A percentile compares a stretch with the other conserved stretches of the same genome.
Conservation (phyloP, 78 protist genomes). For the Speleostelium caveatum region DNA sequence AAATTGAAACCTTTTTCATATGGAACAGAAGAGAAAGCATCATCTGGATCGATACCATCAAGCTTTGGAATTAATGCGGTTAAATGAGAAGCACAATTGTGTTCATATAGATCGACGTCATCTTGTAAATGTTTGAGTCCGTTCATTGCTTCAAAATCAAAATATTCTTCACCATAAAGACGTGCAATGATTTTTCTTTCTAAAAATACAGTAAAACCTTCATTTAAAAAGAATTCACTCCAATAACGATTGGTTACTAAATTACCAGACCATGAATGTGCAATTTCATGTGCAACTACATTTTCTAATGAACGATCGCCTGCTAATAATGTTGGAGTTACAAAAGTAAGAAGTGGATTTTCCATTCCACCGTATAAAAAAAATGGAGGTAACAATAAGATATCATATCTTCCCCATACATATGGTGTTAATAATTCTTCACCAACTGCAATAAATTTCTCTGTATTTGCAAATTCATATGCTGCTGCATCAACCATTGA, state of each 20-base stretch:
- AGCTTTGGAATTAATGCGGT: constrained; percentile 82
- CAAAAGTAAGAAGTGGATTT: constrained; percentile 85
- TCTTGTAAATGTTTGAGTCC: constrained; percentile 79
- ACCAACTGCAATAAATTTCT: constrained; percentile 76
- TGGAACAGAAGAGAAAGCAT: constrained; percentile 89
- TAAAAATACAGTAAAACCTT: constrained; percentile 85
- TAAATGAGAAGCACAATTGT: neutral
- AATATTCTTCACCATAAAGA: constrained; percentile 57
- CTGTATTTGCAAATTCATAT: constrained; percentile 90
- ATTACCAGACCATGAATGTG: constrained; percentile 88
- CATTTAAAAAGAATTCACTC: constrained; percentile 84
- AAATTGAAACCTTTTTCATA: constrained; percentile 92
- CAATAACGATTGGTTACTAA: constrained; percentile 86
- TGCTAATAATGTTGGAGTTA: constrained; percentile 91
- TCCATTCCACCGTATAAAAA: constrained; percentile 95
- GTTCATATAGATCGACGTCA: constrained; percentile 64
- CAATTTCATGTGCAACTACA: constrained; percentile 92
- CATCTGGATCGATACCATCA: constrained; percentile 90
- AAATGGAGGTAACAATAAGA: constrained; percentile 88
- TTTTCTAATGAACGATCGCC: constrained; percentile 88
- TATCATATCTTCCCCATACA: constrained; percentile 89
- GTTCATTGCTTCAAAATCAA: constrained; percentile 75
- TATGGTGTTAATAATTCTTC: constrained; percentile 78
- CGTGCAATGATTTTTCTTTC: constrained; percentile 86
- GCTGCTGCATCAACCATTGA: constrained; percentile 80